phyloP scores from a whole-genome alignment of 2,329 filamentous ascomycete species.

The Rhexocercosporidium sp. region DNA sequence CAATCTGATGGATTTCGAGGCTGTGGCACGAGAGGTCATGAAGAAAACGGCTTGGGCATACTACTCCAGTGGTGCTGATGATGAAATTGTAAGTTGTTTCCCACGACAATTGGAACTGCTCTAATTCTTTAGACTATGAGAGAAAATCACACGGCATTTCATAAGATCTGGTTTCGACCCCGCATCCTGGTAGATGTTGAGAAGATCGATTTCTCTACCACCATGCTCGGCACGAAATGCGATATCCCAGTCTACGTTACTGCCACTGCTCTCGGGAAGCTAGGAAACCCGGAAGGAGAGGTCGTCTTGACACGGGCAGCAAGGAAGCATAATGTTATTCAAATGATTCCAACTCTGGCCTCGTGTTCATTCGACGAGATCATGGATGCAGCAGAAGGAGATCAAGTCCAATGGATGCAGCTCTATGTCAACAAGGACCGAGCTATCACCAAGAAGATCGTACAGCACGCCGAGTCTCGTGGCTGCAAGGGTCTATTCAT shows the following conservation, averaged over 20 bases:
- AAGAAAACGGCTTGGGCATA: slow-evolving; percentile 98
- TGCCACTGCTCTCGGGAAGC: slow-evolving; percentile 92
- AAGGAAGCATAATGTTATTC: slow-evolving; percentile 84
- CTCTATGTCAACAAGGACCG: slow-evolving; percentile 96
- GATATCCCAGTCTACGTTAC: slow-evolving; percentile 95
- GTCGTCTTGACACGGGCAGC: slow-evolving; percentile 87
- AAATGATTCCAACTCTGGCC: slow-evolving; percentile 98
- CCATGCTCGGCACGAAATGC: slow-evolving; percentile 88
- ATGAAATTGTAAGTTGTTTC: slow-evolving; percentile 71
- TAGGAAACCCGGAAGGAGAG: slow-evolving; percentile 93
- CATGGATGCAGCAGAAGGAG: slow-evolving; percentile 77
- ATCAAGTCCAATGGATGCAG: slow-evolving; percentile 95
- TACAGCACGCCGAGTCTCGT: slow-evolving; percentile 87
- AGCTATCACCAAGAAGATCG: slow-evolving; percentile 85
- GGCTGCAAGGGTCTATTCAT: slow-evolving; percentile 98
- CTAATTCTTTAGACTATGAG: slow-evolving; percentile 72
- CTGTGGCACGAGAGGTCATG: slow-evolving; percentile 88
- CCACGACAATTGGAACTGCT: not conserved
- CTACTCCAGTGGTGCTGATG: slow-evolving; percentile 91
- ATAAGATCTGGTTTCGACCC: slow-evolving; percentile 97
- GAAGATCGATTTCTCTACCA: slow-evolving; percentile 83
- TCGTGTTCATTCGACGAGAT: slow-evolving; percentile 99
- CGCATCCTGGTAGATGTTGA: slow-evolving; percentile 88
- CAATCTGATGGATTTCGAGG: slow-evolving; percentile 95
- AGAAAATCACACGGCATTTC: slow-evolving; percentile 94